Evolutionary conservation across 1,284 basidiomycete species (phyloP).

Genomic region (Puccinia sorghi): DNA sequence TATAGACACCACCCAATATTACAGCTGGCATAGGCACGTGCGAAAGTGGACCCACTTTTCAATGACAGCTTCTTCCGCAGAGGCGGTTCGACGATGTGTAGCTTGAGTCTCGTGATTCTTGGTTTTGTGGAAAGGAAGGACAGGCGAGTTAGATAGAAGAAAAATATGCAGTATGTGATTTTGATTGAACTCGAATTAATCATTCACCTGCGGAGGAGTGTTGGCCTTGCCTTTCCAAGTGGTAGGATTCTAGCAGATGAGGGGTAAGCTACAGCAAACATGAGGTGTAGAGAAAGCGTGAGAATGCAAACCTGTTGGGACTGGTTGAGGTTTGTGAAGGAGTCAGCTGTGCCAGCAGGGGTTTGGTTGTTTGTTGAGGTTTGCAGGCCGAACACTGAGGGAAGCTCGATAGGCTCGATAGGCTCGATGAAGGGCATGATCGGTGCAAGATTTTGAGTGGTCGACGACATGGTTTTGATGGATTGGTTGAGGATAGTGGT

Average conservation of each 20-base stretch:
- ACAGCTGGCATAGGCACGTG: background rate
- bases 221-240: slow-evolving; percentile 31
- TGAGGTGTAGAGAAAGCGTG: background rate
- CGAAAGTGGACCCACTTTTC: slow-evolving; percentile 17
- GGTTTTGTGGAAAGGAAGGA: background rate
- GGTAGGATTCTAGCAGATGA: slow-evolving; percentile 2
- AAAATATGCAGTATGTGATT: background rate
- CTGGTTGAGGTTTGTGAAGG: background rate
- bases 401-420: slow-evolving; percentile 33
- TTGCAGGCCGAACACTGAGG: slow-evolving; percentile 21
- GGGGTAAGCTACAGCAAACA: background rate
- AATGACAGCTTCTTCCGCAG: slow-evolving; percentile 36
- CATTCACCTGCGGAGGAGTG: background rate
- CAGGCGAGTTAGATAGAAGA: background rate
- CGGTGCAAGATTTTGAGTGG: slow-evolving; percentile 37
- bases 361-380: background rate
- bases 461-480: slow-evolving; percentile 17
- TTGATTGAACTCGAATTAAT: background rate
- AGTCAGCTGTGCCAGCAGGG: background rate
- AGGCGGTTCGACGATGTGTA: background rate
- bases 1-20: too few species aligned
- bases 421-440: slow-evolving; percentile 49
- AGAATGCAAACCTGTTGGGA: background rate
- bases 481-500: background rate
- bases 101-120: background rate